phyloP scores from a whole-genome alignment of 2,329 filamentous ascomycete species.

The Fusarium tanahbumbuense region DNA sequence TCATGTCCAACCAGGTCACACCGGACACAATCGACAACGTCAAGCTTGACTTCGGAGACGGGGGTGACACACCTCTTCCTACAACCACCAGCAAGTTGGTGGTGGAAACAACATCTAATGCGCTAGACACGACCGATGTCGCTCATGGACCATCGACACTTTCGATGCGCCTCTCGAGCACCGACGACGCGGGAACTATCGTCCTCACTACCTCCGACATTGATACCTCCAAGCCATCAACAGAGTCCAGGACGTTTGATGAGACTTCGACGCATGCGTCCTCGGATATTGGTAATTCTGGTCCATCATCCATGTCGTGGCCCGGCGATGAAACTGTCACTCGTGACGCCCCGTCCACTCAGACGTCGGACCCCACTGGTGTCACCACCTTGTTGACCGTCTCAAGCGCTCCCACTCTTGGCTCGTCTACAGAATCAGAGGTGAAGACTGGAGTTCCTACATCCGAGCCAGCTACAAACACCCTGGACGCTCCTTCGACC shows the following conservation, averaged over 20 bases:
- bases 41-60: constrained; percentile 17
- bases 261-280: not conserved
- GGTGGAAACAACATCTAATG: not conserved
- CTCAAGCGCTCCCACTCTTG: not conserved
- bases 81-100: accelerated
- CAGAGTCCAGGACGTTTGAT: not conserved
- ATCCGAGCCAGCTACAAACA: not conserved
- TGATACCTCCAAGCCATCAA: not conserved
- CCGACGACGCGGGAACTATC: not conserved
- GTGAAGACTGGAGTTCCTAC: not conserved
- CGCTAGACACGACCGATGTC: accelerated
- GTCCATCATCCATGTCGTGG: no score
- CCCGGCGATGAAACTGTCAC: not conserved
- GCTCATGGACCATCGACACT: not conserved
- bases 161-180: not conserved
- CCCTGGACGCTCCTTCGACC: not conserved
- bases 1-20: constrained; percentile 38
- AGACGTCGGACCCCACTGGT: not conserved
- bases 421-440: not conserved
- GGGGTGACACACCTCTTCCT: accelerated
- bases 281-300: no score
- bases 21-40: constrained; percentile 26
- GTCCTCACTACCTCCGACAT: not conserved
- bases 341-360: no score
- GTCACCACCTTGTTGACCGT: not conserved